Base-by-base conservation (phyloP, 495 filamentous ascomycete genomes). In the Aspergillus indologenus region DNA sequence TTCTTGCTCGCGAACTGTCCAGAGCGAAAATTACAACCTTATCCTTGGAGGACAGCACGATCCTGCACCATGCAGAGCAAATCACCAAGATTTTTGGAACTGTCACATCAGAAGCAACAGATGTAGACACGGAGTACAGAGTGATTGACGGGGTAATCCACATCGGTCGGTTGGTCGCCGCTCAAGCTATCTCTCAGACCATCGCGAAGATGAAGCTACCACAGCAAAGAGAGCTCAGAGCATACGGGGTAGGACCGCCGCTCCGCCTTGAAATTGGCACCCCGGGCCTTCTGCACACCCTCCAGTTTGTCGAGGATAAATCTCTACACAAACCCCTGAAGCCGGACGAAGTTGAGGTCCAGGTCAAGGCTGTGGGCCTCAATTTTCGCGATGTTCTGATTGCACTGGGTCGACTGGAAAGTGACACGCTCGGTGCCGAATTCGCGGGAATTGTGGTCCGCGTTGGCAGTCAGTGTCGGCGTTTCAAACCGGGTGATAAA, bases 351-450 rank as follows among this genome's bases (percentile, higher is more conserved):
- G 26, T 76, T 0, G 69, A 73, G 26, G 61, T 76, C 4, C 44
- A 66, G 17, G 61, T 72, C 21, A 57, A 59, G 12, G 53, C 57
- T 6, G 67, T 69, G 5, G 77, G 78, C 4, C 22, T 81, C 5
- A 81, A 80, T 63, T 77, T 75, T 62, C 72, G 70, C 19, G 80
- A 83, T 57, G 63, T 81, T 4, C 62, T 73, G 5, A 62, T 72
- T 0, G 69, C 72, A 0, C 65, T 76, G 52, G 79, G 74, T 2
- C 73, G 47, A 54, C 63, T 68, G 54, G 45, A 40, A 17, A 66
- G 68, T 34, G 42, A 58, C n/a, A 23, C 58, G 1, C 54, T 80
- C 3, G 79, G 79, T 1, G 58, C 63, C 31, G 76, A 81, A 60
- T 72, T 68, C 42, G 57, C 65, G 11, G 81, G 80, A n/a, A 51